phyloP scores from a whole-genome alignment of 768 basidiomycete species.

The Kwoniella shandongensis region DNA sequence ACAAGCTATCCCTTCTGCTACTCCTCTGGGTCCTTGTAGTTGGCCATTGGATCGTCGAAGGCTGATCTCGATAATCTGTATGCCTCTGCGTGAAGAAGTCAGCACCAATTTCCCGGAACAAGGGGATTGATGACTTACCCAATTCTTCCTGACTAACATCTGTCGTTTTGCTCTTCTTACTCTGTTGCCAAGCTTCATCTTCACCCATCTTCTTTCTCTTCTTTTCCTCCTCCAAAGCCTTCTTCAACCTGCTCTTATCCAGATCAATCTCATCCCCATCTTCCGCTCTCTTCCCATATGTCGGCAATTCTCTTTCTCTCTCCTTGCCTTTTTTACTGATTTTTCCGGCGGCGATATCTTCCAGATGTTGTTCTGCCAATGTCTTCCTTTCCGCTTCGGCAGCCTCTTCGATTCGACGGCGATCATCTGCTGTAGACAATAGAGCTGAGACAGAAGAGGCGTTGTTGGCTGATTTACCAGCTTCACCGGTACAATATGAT shows the following conservation, averaged over 20 bases:
- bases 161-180: conserved; percentile 59
- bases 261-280: conserved; percentile 73
- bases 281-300: conserved; percentile 75
- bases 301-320: conserved; percentile 14
- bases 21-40: conserved; percentile 66
- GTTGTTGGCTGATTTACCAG: conserved; percentile 72
- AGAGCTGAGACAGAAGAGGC: conserved; percentile 74
- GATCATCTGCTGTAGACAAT: conserved; percentile 54
- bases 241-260: conserved; percentile 67
- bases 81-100: conserved; percentile 62
- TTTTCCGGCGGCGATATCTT: conserved; percentile 20
- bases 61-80: conserved; percentile 74
- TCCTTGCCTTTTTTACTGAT: conserved; percentile 20
- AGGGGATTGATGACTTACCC: conserved; percentile 28
- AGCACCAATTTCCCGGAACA: conserved; percentile 5
- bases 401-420: conserved; percentile 32
- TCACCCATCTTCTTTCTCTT: conserved; percentile 65
- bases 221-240: conserved; percentile 74
- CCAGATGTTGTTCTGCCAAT: conserved; percentile 44
- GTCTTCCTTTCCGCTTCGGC: conserved; percentile 38
- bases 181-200: conserved; percentile 59
- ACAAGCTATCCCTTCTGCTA: conserved; percentile 5
- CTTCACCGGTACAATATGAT: conserved; percentile 87
- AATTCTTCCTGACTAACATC: conserved; percentile 80
- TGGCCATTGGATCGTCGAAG: conserved; percentile 88